Base-by-base conservation (phyloP, 306 rosid genomes). In the Trifolium dubium region DNA sequence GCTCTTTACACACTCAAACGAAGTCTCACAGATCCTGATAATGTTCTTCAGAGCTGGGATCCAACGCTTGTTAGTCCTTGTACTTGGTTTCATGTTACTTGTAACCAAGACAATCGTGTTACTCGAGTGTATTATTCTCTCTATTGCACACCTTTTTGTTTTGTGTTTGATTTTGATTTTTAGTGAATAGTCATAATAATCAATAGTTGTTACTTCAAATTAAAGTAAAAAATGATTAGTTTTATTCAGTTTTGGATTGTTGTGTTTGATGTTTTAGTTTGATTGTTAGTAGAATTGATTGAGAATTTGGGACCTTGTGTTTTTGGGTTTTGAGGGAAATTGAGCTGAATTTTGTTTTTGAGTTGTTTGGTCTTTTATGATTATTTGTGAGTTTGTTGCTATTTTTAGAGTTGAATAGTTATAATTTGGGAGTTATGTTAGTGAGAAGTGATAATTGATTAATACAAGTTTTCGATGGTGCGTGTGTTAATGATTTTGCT, bases 21-120 rank as follows among this genome's bases (percentile, higher is more conserved):
- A 67, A 91, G 96, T 85, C 80, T 93, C 4, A 84, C 88, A 35
- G 97, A 93, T 86, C 97, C 97, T 0, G 91, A 85, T 75, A 89
- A 89, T 79, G 91, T 91, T 4, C 97, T 93, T 32, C 96, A 91
- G 82, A 93, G 98, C 79, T 93, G 98, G 98, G 98, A 93, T 87
- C 92, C 98, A 30, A 93, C 94, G 9, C 96, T 93, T 15, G 98
- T 93, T 4, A 89, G 91, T 51, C 98, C 98, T 29, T 93, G 98
- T 71, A 93, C 98, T 35, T 93, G 98, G 98, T 93, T 91, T 83
- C 98, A 93, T 64, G 86, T 93, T 81, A 91, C 98, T 80, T 93
- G 98, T 77, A 91, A 93, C 83, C 97, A 89, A 79, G 92, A 87
- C 47, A 87, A 88, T 58, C 91, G 91, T 47, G 98, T 93, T 79